A percentile compares a stretch with the other conserved stretches of the same genome.
Evolutionary conservation across 345 rosid species (phyloP).

Genomic region (Aegle marmelos): DNA sequence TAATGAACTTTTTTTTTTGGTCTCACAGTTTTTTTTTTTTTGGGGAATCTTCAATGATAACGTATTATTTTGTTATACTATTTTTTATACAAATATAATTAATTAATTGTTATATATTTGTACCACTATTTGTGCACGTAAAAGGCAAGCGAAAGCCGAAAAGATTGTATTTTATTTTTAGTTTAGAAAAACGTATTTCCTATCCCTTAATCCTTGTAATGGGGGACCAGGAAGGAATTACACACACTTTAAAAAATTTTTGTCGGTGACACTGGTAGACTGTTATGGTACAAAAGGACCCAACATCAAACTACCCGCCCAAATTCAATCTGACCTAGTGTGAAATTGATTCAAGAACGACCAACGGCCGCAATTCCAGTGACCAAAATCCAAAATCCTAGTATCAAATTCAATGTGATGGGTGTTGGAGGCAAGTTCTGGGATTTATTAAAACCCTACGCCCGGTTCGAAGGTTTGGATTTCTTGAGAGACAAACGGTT

Average conservation of each 20-base stretch:
- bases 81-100: too few relatives aligned
- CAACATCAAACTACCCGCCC: neutral
- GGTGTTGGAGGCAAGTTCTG: constrained; percentile 94
- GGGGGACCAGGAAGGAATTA: neutral
- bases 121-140: too few relatives aligned
- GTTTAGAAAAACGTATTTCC: too few relatives aligned
- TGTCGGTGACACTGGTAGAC: neutral
- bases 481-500: constrained; percentile 70
- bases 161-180: too few relatives aligned
- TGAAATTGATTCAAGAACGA: neutral
- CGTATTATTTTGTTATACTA: too few relatives aligned
- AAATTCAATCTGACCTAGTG: neutral
- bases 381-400: too few relatives aligned
- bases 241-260: neutral
- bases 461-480: constrained; percentile 50
- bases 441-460: constrained; percentile 74
- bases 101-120: too few relatives aligned
- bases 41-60: too few relatives aligned
- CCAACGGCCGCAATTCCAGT: neutral
- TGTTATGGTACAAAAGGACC: neutral
- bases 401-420: constrained; percentile 27
- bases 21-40: too few relatives aligned
- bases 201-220: neutral
- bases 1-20: too few relatives aligned
- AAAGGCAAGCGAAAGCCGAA: too few relatives aligned